Conservation (phyloP, 2,329 filamentous ascomycete species). For the Dothistroma septosporum region DNA sequence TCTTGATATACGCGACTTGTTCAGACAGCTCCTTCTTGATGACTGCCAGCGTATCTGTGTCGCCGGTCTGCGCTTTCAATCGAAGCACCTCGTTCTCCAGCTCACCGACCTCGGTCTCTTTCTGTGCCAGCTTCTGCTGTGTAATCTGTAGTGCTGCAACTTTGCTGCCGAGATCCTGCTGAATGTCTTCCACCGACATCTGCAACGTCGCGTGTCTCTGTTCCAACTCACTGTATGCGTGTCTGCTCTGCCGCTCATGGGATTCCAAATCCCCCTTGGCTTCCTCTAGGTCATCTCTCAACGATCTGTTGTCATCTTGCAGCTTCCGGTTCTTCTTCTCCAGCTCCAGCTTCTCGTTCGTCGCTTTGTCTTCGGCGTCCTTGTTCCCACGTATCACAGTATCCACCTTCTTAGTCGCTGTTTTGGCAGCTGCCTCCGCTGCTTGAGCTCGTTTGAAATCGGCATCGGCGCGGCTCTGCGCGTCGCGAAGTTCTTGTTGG, state of each 20-base stretch:
- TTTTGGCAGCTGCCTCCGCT: conserved; percentile 51
- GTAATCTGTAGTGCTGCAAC: conserved; percentile 55
- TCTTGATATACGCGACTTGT: conserved; percentile 86
- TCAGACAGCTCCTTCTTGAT: conserved; percentile 86
- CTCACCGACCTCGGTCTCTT: conserved; percentile 65
- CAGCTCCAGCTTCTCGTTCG: conserved; percentile 53
- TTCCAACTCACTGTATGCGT: conserved; percentile 58
- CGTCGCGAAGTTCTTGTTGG: conserved; percentile 77
- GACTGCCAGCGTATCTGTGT: conserved; percentile 77
- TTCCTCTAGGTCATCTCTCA: conserved; percentile 82
- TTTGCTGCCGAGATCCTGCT: conserved; percentile 55
- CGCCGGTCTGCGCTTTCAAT: conserved; percentile 80
- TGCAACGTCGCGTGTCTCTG: conserved; percentile 54
- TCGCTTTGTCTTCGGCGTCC: conserved; percentile 50
- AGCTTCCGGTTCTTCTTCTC: conserved; percentile 54
- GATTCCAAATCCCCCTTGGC: conserved; percentile 69
- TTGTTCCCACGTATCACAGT: conserved; percentile 52
- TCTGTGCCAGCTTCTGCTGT: conserved; percentile 64
- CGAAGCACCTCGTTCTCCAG: conserved; percentile 80
- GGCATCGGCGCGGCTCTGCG: conserved; percentile 74
- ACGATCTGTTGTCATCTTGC: conserved; percentile 65
- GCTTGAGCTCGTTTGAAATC: conserved; percentile 66
- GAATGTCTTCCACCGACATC: conserved; percentile 54
- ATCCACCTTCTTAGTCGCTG: conserved; percentile 53
- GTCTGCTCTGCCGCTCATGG: conserved; percentile 61